A percentile compares a stretch with the other conserved stretches of the same genome.
phyloP scores from a whole-genome alignment of 352 stramenopile genomes.

The Phytopythium boreale region DNA sequence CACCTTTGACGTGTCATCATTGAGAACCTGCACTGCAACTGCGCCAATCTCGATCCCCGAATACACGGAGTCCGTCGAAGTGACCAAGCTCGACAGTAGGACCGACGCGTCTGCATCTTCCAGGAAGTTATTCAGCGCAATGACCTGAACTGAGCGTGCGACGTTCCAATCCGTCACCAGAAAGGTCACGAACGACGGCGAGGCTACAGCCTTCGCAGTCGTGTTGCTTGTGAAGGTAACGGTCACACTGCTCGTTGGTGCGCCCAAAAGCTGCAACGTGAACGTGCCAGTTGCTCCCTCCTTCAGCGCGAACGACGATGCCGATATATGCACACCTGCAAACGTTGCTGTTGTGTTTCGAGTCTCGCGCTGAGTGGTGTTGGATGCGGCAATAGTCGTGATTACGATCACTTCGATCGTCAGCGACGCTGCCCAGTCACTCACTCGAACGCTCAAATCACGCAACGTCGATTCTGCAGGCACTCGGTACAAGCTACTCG shows the following conservation, averaged over 20 bases:
- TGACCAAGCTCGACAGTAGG: conserved; percentile 19
- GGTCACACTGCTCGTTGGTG: conserved; percentile 25
- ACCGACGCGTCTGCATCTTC: conserved; percentile 35
- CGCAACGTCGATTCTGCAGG: conserved; percentile 20
- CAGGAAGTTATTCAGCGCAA: conserved; percentile 47
- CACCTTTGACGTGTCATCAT: conserved; percentile 50
- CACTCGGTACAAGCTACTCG: conserved; percentile 28
- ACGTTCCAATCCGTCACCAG: conserved; percentile 28
- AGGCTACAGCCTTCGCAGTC: conserved; percentile 20
- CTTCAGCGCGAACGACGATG: conserved; percentile 34
- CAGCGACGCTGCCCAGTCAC: conserved; percentile 23
- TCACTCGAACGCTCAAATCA: conserved; percentile 26
- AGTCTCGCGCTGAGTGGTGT: conserved; percentile 29
- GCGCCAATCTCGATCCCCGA: conserved; percentile 12
- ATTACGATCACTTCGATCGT: conserved; percentile 36
- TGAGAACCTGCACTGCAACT: conserved; percentile 39
- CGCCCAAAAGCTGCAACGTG: conserved; percentile 37
- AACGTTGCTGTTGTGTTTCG: conserved; percentile 29
- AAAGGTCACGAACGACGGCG: conserved; percentile 27
- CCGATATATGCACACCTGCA: conserved; percentile 32
- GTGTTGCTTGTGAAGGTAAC: conserved; percentile 34
- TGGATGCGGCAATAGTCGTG: conserved; percentile 27
- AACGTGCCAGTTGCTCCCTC: conserved; percentile 26
- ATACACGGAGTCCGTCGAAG: conserved; percentile 39
- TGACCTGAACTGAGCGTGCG: conserved; percentile 29